Evolutionary conservation across 2,329 filamentous ascomycete genomes (phyloP), one percentile per base, ranked within the genome.

Genomic region (Lecanicillium sp.): DNA sequence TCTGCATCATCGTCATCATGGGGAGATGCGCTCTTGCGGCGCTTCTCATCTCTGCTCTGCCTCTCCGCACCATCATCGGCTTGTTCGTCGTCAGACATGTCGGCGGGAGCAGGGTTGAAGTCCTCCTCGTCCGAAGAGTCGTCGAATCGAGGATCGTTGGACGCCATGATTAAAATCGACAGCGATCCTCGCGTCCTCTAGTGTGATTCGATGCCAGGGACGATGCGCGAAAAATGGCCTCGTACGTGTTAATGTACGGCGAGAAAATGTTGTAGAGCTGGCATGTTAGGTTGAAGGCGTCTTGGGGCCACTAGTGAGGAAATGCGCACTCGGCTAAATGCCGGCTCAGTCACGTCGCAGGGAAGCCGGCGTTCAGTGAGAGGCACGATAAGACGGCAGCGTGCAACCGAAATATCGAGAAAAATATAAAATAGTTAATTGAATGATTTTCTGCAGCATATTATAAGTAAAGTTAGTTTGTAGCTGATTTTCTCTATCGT

Each of bases 31-130:
- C 22, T 36, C 19, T 31, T 38, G 33, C 33, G 39, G 5, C 33
- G 39, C 33, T 36, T 32, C 22, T 62, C 66, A n/a, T 69, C 64
- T 8, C 68, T 61, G 17, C 66, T 65, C 7, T 61, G 59, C 13
- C 62, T 11, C 6, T 25, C 22, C 6, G 22, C 22, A 7, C 22
- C 22, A 60, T 64, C 61, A 4, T 64, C 64, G 27, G 59, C 62
- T 17, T 54, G 55, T 37, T 64, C 61, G 5, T 63, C 80, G 48
- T 90, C 86, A 3, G 85, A 92, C 25, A 77, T 55, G 42, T 87
- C 77, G 44, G 77, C 82, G 15, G 83, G 81, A 35, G 74, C 78
- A 36, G 88, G 89, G 59, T 95, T 94, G 72, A 96, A 95, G 59
- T 90, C 84, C 44, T 85, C 81, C 51, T 94, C 88, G 36, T 92